Conservation (phyloP, 495 filamentous ascomycete genomes). For the Penicillium roqueforti region DNA sequence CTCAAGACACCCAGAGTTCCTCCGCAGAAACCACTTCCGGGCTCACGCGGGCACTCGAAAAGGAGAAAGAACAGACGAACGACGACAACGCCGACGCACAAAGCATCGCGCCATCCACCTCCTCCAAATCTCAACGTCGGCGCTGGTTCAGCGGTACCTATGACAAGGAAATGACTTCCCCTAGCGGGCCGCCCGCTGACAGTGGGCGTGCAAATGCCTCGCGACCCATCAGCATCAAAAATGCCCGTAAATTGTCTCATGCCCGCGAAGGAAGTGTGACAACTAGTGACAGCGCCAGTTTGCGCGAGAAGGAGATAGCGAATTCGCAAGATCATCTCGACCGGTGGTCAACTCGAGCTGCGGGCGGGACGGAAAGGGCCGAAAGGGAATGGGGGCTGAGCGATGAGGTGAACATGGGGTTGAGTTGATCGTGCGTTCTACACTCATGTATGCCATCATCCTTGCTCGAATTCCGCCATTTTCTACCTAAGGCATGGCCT, state of each 20-base stretch:
- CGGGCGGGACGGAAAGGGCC: constrained; percentile 40
- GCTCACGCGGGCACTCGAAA: constrained; percentile 31
- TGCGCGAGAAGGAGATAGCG: constrained; percentile 46
- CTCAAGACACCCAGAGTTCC: constrained; percentile 27
- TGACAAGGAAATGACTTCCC: constrained; percentile 30
- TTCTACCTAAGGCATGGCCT: neutral
- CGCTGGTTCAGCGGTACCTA: constrained; percentile 44
- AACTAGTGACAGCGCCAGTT: constrained; percentile 40
- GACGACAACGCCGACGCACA: constrained; percentile 28
- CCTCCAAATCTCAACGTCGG: constrained; percentile 34
- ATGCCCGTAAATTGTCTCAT: constrained; percentile 27
- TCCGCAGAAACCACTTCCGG: constrained; percentile 27
- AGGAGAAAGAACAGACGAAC: constrained; percentile 19
- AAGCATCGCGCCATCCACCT: constrained; percentile 30
- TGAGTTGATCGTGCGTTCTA: constrained; percentile 36
- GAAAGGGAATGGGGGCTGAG: constrained; percentile 46
- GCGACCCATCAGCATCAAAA: constrained; percentile 35
- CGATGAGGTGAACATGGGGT: constrained; percentile 52
- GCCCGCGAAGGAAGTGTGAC: constrained; percentile 32
- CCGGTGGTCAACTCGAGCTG: constrained; percentile 39
- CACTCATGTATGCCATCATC: neutral
- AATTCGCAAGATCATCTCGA: constrained; percentile 48
- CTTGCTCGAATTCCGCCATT: neutral
- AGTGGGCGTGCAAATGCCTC: constrained; percentile 20
- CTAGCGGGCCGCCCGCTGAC: constrained; percentile 18